Percentiles rank a stretch among this genome's conserved stretches.
Conservation (phyloP, 345 rosid genomes). For the Euphorbia tirucalli region DNA sequence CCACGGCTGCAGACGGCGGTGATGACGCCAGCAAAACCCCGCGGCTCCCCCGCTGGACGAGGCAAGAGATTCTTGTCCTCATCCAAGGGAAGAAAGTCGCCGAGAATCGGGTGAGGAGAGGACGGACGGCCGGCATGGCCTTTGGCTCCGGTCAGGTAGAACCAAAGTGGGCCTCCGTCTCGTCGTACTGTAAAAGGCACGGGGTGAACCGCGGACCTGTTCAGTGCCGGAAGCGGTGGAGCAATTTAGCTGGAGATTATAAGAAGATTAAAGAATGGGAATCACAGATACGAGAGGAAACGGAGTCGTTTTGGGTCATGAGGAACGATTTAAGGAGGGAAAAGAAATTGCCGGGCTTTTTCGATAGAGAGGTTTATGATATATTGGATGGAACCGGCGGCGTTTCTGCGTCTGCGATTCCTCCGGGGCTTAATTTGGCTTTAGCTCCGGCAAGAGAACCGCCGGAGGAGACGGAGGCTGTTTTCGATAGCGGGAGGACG, state of each 20-base stretch:
- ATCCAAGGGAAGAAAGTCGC: conserved; percentile 94
- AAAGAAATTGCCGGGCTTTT: conserved; percentile 87
- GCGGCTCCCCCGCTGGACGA: conserved; percentile 94
- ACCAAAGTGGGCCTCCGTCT: conserved; percentile 94
- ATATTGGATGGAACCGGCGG: conserved; percentile 59
- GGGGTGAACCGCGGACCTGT: conserved; percentile 96
- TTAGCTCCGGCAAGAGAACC: conserved; percentile 33
- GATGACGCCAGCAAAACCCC: conserved; percentile 67
- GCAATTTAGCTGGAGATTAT: conserved; percentile 92
- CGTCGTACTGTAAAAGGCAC: conserved; percentile 80
- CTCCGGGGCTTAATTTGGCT: conserved; percentile 38
- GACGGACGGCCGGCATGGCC: conserved; percentile 65
- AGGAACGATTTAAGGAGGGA: conserved; percentile 83
- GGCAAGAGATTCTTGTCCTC: conserved; percentile 92
- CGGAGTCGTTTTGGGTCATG: conserved; percentile 95
- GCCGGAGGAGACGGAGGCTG: conserved; percentile 7
- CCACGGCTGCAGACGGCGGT: conserved; percentile 38
- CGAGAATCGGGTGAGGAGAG: conserved; percentile 79
- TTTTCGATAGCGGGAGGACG: conserved; percentile 55
- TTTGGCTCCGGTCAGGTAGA: conserved; percentile 69
- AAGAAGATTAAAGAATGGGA: conserved; percentile 99
- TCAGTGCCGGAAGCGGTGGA: conserved; percentile 99
- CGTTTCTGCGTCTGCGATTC: conserved; percentile 11
- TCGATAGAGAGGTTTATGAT: conserved; percentile 90
- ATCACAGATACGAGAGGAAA: conserved; percentile 50